Evolutionary conservation across 768 basidiomycete species (phyloP), one percentile per base, ranked within the genome.

Genomic region (Trametes cinnabarina): DNA sequence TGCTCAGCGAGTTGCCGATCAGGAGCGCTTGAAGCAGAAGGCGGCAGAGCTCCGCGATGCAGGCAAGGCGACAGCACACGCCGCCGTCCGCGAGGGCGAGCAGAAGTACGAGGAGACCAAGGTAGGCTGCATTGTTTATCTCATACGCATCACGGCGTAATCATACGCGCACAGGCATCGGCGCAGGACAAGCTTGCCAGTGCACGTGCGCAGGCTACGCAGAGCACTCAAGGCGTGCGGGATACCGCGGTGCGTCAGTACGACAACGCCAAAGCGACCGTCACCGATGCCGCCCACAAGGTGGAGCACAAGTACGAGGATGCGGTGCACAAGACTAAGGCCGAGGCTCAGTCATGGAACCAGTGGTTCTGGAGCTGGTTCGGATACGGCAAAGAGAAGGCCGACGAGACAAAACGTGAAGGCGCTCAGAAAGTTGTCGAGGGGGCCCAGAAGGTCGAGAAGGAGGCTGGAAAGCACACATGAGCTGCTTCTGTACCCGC

Each of bases 321-420:
- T 42, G 61, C 66, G 0, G 68, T 68, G 60, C 60, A 63, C 50
- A 65, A 65, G 60, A 60, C 65, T 14, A 71, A 74, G 58, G 63
- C 64, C 32, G 68, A 51, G 47, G 70, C 23, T 65, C 71, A 46
- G 71, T 72, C 59, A 52, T 69, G n/a, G 72, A 74, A 67, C 32
- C 23, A 39, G 35, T 68, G 65, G 67, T 47, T 67, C 50, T 72
- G 74, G 37, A 65, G 71, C 47, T 75, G 75, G 74, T 77, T 78
- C 23, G 71, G 75, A 14, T 76, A 75, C 66, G 77, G 75, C 22
- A 62, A 72, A 47, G 64, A 63, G 32, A 76, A 72, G 62, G 63
- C 67, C 8, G 69, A 71, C 15, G 68, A 72, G 17, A 48, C 65
- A 15, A 69, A 72, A 66, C 62, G 62, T 26, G 64, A 68, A 48